A percentile compares a stretch with the other conserved stretches of the same genome.
Evolutionary conservation across 1,284 basidiomycete genomes (phyloP).

Genomic region (Apiotrichum gracile): DNA sequence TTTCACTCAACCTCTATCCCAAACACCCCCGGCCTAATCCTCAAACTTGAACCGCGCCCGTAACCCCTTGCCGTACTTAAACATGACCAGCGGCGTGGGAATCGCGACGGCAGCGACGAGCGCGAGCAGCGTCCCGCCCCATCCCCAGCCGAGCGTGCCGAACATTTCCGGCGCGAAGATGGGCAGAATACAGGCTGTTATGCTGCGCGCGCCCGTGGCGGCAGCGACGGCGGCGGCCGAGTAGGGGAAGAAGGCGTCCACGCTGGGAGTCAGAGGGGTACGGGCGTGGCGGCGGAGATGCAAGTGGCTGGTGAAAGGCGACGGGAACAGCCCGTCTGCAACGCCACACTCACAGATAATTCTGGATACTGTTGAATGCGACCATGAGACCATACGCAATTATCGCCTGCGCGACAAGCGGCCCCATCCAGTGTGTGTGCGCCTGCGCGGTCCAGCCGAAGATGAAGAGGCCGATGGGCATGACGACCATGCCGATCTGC

Average conservation of each 20-base stretch:
- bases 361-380: constrained; percentile 47
- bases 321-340: no score
- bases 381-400: constrained; percentile 43
- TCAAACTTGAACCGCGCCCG: constrained; percentile 42
- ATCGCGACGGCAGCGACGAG: constrained; percentile 43
- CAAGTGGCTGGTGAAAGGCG: no score
- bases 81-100: constrained; percentile 48
- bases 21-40: constrained; percentile 1
- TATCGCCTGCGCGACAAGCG: constrained; percentile 36
- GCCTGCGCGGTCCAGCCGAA: constrained; percentile 45
- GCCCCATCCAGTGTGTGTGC: constrained; percentile 45
- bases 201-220: constrained; percentile 42
- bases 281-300: no score
- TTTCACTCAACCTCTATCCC: no score
- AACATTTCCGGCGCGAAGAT: constrained; percentile 48
- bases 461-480: constrained; percentile 48
- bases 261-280: constrained; percentile 4
- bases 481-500: constrained; percentile 49
- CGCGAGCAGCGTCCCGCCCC: constrained; percentile 47
- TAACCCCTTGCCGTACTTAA: constrained; percentile 43
- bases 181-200: constrained; percentile 48
- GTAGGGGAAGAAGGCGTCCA: constrained; percentile 50
- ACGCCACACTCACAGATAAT: constrained; percentile 32
- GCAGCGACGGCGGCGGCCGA: constrained; percentile 48
- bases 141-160: constrained; percentile 48